Conservation (phyloP, 2,329 filamentous ascomycete genomes). For the Cyphellophora europaea region DNA sequence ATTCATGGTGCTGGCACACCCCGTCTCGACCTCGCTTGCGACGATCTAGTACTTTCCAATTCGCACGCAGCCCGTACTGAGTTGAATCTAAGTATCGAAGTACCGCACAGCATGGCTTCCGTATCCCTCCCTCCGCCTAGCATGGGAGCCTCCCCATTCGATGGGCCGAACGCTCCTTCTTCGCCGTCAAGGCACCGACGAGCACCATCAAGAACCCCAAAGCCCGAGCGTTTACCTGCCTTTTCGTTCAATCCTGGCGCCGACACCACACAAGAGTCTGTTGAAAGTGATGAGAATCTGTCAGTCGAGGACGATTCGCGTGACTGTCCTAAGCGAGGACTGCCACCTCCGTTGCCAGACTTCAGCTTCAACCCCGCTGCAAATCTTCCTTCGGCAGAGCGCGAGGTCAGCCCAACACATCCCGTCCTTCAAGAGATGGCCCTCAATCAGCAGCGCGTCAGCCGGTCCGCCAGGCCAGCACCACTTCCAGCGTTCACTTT, state of each 20-base stretch:
- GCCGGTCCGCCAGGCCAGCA: constrained; percentile 16
- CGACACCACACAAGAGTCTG: constrained; percentile 1
- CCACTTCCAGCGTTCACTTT: constrained; percentile 19
- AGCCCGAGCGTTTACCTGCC: constrained; percentile 13
- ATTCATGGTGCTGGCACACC: constrained; percentile 16
- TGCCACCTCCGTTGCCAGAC: constrained; percentile 14
- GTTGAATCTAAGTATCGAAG: no score
- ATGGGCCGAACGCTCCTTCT: no score
- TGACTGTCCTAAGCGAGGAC: constrained; percentile 6
- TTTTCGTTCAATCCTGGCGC: constrained; percentile 17
- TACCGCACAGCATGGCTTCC: no score
- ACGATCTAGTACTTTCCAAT: no score
- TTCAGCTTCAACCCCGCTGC: constrained; percentile 21
- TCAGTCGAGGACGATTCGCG: constrained; percentile 4
- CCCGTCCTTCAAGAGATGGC: constrained; percentile 21
- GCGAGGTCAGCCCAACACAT: constrained; percentile 16
- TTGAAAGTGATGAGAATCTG: constrained; percentile 6
- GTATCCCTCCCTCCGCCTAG: constrained; percentile 14
- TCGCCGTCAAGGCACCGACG: constrained; percentile 7
- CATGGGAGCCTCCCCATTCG: no score
- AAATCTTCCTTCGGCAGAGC: constrained; percentile 10
- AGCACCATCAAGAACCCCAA: constrained; percentile 15
- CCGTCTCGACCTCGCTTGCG: no score
- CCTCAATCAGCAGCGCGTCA: constrained; percentile 17
- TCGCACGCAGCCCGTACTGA: no score